Conservation (phyloP, 179 eudicot genomes). For the Sideroxylon spinosum region DNA sequence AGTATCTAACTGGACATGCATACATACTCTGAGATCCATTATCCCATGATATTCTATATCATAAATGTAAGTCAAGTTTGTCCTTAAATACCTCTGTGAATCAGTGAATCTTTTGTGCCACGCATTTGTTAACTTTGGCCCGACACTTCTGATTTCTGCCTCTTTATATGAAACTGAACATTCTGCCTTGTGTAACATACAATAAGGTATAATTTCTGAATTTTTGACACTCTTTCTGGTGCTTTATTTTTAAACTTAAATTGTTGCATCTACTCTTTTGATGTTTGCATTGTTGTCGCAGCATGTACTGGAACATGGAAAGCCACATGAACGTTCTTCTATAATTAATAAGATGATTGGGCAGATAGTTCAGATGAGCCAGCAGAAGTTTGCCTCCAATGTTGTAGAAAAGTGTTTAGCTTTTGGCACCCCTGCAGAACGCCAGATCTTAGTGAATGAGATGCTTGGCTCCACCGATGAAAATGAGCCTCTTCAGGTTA, state of each 20-base stretch:
- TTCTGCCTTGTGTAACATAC: no score
- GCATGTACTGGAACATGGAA: conserved; percentile 92
- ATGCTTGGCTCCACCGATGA: conserved; percentile 75
- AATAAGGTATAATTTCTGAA: no score
- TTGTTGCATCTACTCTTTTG: conserved; percentile 5
- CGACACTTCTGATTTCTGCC: no score
- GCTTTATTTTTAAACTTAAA: background rate
- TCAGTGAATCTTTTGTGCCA: no score
- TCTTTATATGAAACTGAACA: no score
- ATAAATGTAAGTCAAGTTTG: no score
- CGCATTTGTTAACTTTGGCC: no score
- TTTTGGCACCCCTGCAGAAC: conserved; percentile 66
- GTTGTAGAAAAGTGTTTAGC: conserved; percentile 81
- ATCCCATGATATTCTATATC: no score
- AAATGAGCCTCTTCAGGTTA: conserved; percentile 83
- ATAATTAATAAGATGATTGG: conserved; percentile 61
- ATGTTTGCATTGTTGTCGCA: conserved; percentile 23
- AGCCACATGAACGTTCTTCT: conserved; percentile 71
- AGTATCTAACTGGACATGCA: no score
- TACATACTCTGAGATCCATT: no score
- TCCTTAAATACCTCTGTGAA: no score
- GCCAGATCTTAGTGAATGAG: conserved; percentile 60
- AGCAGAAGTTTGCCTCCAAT: conserved; percentile 86
- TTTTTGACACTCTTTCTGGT: background rate
- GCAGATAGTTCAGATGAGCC: conserved; percentile 88